A percentile compares a stretch with the other conserved stretches of the same genome.
Conservation (phyloP, 768 basidiomycete genomes). For the Calvatia gigantea region DNA sequence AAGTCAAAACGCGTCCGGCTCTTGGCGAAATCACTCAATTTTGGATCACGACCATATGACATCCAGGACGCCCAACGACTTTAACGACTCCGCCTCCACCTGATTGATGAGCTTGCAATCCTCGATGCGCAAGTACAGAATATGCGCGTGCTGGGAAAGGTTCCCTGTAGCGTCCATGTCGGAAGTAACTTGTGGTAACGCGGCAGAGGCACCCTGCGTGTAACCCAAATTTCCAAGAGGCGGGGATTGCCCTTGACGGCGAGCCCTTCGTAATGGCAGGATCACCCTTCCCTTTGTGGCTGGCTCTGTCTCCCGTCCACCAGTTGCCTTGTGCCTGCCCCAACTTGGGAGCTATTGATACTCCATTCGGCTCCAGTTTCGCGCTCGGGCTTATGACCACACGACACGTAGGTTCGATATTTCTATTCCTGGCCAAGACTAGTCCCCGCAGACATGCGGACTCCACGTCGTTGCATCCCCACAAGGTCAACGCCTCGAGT, state of each 20-base stretch:
- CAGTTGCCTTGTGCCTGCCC: slow-evolving; percentile 12
- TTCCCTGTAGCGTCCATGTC: slow-evolving; percentile 22
- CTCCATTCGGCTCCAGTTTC: slow-evolving; percentile 10
- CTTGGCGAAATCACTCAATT: background rate
- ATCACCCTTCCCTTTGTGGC: slow-evolving; percentile 24
- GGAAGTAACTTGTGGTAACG: background rate
- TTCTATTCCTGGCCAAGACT: slow-evolving; percentile 34
- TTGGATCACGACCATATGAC: slow-evolving; percentile 25
- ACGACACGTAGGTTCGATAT: background rate
- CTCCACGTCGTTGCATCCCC: slow-evolving; percentile 45
- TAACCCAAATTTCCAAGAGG: background rate
- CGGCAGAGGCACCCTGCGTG: background rate
- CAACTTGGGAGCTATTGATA: slow-evolving; percentile 12
- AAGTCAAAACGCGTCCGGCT: background rate
- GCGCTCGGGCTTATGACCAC: background rate
- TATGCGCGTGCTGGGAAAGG: slow-evolving; percentile 27
- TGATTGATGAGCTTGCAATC: slow-evolving; percentile 35
- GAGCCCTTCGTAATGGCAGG: slow-evolving; percentile 34
- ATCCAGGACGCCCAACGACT: slow-evolving; percentile 34
- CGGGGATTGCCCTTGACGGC: slow-evolving; percentile 16
- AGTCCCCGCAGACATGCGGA: slow-evolving; percentile 32
- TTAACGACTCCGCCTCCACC: slow-evolving; percentile 34
- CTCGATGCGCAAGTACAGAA: slow-evolving; percentile 40
- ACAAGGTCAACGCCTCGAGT: slow-evolving; percentile 47
- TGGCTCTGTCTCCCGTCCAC: slow-evolving; percentile 13